Percentiles rank a stretch among this genome's conserved stretches.
Conservation (phyloP, 2,329 filamentous ascomycete species). For the Triangularia verruculosa region DNA sequence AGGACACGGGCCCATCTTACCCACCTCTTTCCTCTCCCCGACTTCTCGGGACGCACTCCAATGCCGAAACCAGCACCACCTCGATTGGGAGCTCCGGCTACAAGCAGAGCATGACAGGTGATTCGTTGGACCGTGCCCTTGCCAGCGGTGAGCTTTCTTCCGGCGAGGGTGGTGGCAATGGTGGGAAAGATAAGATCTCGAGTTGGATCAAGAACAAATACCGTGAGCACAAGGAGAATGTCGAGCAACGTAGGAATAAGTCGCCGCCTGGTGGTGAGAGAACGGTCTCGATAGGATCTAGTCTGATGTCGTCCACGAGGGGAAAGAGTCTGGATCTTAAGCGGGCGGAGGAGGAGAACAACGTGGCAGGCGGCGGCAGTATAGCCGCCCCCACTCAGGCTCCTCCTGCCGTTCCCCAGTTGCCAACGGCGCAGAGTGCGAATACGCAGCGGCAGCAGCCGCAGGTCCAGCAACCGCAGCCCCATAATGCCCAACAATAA, state of each 20-base stretch:
- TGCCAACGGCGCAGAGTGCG: not conserved
- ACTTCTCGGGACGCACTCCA: conserved; percentile 58
- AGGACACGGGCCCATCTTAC: conserved; percentile 48
- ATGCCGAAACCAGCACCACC: conserved; percentile 64
- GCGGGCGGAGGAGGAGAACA: conserved; percentile 39
- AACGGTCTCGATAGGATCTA: conserved; percentile 28
- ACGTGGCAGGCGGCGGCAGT: not conserved
- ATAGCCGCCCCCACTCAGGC: not conserved
- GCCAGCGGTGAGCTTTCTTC: conserved; percentile 37
- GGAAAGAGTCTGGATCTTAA: conserved; percentile 50
- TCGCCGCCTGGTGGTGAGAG: conserved; percentile 48
- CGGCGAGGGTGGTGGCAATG: conserved; percentile 36
- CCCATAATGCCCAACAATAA: not conserved
- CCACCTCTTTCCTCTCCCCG: conserved; percentile 44
- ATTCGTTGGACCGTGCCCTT: conserved; percentile 46
- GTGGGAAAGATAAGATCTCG: conserved; percentile 49
- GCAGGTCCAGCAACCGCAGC: not conserved
- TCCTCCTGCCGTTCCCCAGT: not conserved
- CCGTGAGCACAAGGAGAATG: conserved; percentile 56
- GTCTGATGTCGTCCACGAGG: conserved; percentile 36
- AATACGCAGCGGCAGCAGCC: not conserved
- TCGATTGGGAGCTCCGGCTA: conserved; percentile 63
- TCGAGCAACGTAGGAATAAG: conserved; percentile 54
- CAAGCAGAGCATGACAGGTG: conserved; percentile 50
- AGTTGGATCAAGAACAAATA: conserved; percentile 61